Percentiles rank a stretch among this genome's conserved stretches.
These are phyloP conservation scores for Meredithiella fracta DNA, from an alignment of 2,329 filamentous ascomycete species.

Conservation along the genomic window DNA sequence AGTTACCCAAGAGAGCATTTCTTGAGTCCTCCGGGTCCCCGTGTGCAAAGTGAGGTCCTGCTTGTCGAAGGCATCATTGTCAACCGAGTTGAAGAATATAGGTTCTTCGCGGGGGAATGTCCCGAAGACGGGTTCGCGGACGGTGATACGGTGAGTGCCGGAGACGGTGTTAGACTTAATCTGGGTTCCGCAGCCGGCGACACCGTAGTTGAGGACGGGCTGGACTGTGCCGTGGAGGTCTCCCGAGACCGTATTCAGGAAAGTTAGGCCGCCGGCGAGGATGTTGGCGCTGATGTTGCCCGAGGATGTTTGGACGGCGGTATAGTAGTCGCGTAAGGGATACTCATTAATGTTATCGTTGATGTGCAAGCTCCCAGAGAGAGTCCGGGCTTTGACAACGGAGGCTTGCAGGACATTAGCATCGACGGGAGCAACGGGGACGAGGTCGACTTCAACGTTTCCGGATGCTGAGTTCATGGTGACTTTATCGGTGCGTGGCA, in stretches of 20 bases:
- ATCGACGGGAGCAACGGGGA: not conserved
- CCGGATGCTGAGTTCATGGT: constrained; percentile 2
- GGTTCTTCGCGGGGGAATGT: not conserved
- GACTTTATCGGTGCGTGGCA: not conserved
- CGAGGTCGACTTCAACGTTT: not conserved
- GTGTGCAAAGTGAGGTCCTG: not conserved
- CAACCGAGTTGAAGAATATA: not conserved
- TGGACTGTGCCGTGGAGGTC: not conserved
- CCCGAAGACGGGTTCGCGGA: not conserved
- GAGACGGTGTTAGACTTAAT: constrained; percentile 1
- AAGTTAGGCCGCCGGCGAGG: not conserved
- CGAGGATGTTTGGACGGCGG: not conserved
- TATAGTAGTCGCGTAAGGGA: constrained; percentile 1
- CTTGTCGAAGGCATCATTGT: not conserved
- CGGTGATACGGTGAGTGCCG: not conserved
- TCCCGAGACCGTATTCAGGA: not conserved
- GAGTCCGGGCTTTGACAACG: not conserved
- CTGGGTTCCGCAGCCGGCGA: not conserved
- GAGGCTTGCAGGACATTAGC: not conserved
- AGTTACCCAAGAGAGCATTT: not conserved
- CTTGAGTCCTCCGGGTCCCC: not conserved
- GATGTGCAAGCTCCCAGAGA: not conserved
- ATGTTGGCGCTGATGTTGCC: not conserved
- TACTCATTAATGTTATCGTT: not conserved
- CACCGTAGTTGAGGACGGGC: not conserved